Conservation (phyloP, 495 filamentous ascomycete genomes). For the Aspergillus saccharolyticus region DNA sequence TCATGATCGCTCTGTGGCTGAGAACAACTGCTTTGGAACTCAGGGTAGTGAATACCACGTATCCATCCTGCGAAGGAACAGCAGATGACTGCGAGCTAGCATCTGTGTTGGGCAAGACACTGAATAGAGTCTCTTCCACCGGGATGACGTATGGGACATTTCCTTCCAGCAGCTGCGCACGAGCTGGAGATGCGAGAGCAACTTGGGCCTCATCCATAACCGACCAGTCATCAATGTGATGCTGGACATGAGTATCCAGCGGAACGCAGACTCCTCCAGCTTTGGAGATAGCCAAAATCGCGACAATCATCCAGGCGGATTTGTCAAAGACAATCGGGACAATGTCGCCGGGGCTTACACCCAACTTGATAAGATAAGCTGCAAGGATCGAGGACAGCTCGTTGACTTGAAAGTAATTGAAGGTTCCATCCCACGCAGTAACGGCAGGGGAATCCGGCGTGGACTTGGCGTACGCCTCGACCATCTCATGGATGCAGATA, state of each 20-base stretch:
- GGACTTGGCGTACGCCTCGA: conserved; percentile 34
- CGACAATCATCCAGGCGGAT: conserved; percentile 37
- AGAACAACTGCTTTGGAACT: conserved; percentile 34
- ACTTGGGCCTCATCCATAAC: conserved; percentile 37
- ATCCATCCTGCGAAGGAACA: conserved; percentile 33
- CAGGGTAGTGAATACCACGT: conserved; percentile 54
- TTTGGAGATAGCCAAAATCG: conserved; percentile 40
- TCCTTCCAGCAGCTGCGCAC: conserved; percentile 32
- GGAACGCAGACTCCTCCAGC: conserved; percentile 44
- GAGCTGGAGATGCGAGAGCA: conserved; percentile 38
- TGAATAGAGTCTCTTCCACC: conserved; percentile 34
- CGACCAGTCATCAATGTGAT: conserved; percentile 33
- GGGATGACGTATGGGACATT: conserved; percentile 38
- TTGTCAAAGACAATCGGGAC: conserved; percentile 39
- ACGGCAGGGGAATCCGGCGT: conserved; percentile 38
- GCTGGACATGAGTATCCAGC: conserved; percentile 22
- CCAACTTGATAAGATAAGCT: conserved; percentile 33
- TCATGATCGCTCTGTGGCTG: conserved; percentile 38
- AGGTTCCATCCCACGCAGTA: conserved; percentile 43
- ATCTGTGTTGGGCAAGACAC: conserved; percentile 26
- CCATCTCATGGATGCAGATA: conserved; percentile 39
- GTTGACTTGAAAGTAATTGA: conserved; percentile 49
- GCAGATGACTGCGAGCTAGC: conserved; percentile 2
- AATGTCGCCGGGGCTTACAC: conserved; percentile 33
- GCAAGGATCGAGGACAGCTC: conserved; percentile 43